Evolutionary conservation across 805 yeast species (phyloP).

Genomic region (Pichia exigua): DNA sequence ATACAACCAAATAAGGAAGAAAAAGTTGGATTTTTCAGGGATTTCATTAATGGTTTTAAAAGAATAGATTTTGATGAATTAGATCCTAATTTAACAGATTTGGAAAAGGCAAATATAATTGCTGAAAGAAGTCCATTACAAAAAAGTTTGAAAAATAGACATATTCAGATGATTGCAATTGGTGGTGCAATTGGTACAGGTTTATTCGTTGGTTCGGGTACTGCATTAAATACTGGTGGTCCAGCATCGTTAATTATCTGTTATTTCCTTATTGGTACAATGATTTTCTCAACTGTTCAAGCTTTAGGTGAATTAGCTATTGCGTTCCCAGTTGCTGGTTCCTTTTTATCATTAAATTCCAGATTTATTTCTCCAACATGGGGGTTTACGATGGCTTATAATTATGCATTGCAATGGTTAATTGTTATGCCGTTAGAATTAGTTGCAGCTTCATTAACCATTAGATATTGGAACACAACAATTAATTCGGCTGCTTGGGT

Average conservation of each 20-base stretch:
- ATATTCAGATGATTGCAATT: slow-evolving; percentile 69
- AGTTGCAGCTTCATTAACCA: slow-evolving; percentile 45
- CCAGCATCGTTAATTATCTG: slow-evolving; percentile 59
- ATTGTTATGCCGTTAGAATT: slow-evolving; percentile 43
- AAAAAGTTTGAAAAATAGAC: slow-evolving; percentile 49
- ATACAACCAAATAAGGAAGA: not conserved
- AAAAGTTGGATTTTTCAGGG: slow-evolving; percentile 8
- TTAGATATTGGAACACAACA: slow-evolving; percentile 36
- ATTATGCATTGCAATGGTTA: slow-evolving; percentile 44
- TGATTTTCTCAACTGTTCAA: slow-evolving; percentile 54
- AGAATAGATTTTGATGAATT: slow-evolving; percentile 23
- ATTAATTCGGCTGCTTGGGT: slow-evolving; percentile 47
- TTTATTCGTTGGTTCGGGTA: slow-evolving; percentile 63
- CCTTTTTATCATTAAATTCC: slow-evolving; percentile 47
- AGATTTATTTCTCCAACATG: slow-evolving; percentile 49
- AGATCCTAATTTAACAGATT: slow-evolving; percentile 33
- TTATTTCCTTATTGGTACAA: slow-evolving; percentile 46
- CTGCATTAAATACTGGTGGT: slow-evolving; percentile 52
- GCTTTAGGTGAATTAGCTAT: slow-evolving; percentile 56
- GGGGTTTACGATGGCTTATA: slow-evolving; percentile 55
- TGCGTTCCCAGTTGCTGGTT: slow-evolving; percentile 51
- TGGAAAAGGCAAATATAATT: slow-evolving; percentile 35
- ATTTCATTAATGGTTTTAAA: slow-evolving; percentile 21
- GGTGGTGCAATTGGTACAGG: slow-evolving; percentile 82
- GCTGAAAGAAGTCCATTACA: slow-evolving; percentile 41